phyloP scores from a whole-genome alignment of 106 monocot genomes.

The Acanthochlamys bracteata region DNA sequence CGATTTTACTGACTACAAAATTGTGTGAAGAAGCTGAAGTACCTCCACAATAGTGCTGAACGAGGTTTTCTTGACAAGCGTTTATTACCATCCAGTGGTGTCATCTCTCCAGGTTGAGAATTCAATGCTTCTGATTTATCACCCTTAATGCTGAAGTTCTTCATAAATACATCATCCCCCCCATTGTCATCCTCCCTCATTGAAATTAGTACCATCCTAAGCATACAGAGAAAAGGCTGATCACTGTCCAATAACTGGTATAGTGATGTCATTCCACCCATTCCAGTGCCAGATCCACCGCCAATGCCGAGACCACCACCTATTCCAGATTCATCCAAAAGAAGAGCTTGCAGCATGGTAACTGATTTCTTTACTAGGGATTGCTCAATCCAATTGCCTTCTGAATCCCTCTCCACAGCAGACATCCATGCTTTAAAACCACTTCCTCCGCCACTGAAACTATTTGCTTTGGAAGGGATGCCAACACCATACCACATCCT shows the following conservation, averaged over 20 bases:
- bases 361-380: conserved; percentile 86
- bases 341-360: conserved; percentile 75
- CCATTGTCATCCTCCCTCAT: conserved; percentile 92
- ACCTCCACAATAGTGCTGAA: conserved; percentile 97
- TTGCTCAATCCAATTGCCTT: conserved; percentile 83
- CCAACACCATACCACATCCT: conserved; percentile 97
- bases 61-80: conserved; percentile 62
- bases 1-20: too few species aligned
- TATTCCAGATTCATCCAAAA: conserved; percentile 88
- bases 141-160: conserved; percentile 56
- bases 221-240: conserved; percentile 97
- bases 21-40: too few species aligned
- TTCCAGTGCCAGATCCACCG: conserved; percentile 87
- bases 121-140: conserved; percentile 52
- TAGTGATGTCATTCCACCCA: conserved; percentile 71
- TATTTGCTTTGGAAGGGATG: conserved; percentile 32
- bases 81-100: conserved; percentile 36
- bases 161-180: conserved; percentile 62
- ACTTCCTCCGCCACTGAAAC: conserved; percentile 85
- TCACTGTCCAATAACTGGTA: conserved; percentile 94
- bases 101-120: conserved; percentile 26
- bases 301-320: conserved; percentile 81
- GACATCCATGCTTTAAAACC: conserved; percentile 82
- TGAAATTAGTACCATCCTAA: conserved; percentile 77
- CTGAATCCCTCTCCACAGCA: conserved; percentile 67